These are phyloP conservation scores for Sphenostylis stenocarpa DNA, from an alignment of 306 rosid species.

Conservation along the genomic window DNA sequence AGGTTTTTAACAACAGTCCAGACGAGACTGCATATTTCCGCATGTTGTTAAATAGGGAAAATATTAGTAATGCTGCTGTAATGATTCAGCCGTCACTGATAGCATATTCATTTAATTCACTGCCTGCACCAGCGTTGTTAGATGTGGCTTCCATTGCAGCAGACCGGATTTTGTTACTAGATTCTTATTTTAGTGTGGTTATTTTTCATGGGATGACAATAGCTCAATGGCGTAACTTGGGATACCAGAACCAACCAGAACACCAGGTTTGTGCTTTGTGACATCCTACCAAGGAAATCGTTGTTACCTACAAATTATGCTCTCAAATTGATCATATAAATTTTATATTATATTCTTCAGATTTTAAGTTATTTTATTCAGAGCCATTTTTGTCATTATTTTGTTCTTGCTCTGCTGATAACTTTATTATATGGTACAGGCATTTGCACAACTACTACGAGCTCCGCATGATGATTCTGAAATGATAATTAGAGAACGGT, in stretches of 20 bases:
- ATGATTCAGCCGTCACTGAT: slow-evolving; percentile 95
- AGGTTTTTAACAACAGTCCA: slow-evolving; percentile 99
- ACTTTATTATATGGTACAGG: slow-evolving; percentile 50
- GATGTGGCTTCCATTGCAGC: slow-evolving; percentile 94
- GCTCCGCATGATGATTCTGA: slow-evolving; percentile 86
- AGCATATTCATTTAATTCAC: slow-evolving; percentile 84
- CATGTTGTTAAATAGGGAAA: slow-evolving; percentile 89
- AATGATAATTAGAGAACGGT: slow-evolving; percentile 64
- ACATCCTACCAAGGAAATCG: not conserved
- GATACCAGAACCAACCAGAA: slow-evolving; percentile 89
- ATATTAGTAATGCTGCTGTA: slow-evolving; percentile 91
- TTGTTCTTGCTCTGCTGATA: slow-evolving; percentile 10
- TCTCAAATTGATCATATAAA: not conserved
- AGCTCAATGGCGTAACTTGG: slow-evolving; percentile 99
- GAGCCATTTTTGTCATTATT: not conserved
- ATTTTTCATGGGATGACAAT: slow-evolving; percentile 97
- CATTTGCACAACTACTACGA: slow-evolving; percentile 79
- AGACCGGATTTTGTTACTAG: slow-evolving; percentile 85
- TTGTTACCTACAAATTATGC: not conserved
- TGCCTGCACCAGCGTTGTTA: slow-evolving; percentile 86
- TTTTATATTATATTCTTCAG: not conserved
- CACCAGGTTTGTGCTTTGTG: slow-evolving; percentile 62
- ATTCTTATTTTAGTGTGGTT: slow-evolving; percentile 90
- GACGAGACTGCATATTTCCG: slow-evolving; percentile 98
- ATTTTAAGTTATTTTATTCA: slow-evolving; percentile 9